Base-by-base conservation (phyloP, 148 eudicot species). In the Persicaria tinctoria region DNA sequence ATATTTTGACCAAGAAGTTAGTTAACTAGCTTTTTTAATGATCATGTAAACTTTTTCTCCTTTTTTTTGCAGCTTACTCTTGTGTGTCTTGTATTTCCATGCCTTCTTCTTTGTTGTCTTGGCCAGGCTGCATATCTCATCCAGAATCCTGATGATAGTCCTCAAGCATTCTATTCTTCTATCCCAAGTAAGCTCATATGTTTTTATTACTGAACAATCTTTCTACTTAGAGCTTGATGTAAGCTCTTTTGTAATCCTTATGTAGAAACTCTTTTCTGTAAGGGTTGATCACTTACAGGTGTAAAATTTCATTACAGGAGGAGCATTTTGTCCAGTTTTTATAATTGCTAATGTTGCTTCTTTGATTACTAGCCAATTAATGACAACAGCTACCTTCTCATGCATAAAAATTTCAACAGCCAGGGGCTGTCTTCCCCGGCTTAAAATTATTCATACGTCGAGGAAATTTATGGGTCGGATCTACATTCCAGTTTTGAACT, bases 51-150 rank as follows among this genome's bases (percentile, higher is more conserved):
- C 56, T 23, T 17, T 17, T 7, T 78, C 79, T 49, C 74, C 27
- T 23, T 73, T 84, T 84, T 71, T 82, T 79, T 84, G 83, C 99
- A 95, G 99, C 96, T 95, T 79, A 92, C 96, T 18, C 90, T 90
- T 81, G 81, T 85, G 78, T 88, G 89, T 73, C 92, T 95, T 79
- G 99, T 95, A 66, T 85, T 95, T 44, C 99, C 99, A 54, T 95
- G 99, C 87, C 99, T 95, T 82, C 78, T 95, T 44, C 75, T 95
- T 92, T 97, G 99, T 11, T 95, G 92, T 80, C 85, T 95, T 76
- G 99, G 99, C 78, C 99, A 95, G 84, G 99, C 99, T 77, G 99
- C 99, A 74, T 95, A 92, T 78, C 92, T 95, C 64, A 90, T 95
- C 90, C 85, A 86, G 78, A 95, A 95, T 76, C 86, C 79, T 51